Percentiles rank a stretch among this genome's conserved stretches.
phyloP scores from a whole-genome alignment of 2,329 filamentous ascomycete genomes.

The Apiospora sp. region DNA sequence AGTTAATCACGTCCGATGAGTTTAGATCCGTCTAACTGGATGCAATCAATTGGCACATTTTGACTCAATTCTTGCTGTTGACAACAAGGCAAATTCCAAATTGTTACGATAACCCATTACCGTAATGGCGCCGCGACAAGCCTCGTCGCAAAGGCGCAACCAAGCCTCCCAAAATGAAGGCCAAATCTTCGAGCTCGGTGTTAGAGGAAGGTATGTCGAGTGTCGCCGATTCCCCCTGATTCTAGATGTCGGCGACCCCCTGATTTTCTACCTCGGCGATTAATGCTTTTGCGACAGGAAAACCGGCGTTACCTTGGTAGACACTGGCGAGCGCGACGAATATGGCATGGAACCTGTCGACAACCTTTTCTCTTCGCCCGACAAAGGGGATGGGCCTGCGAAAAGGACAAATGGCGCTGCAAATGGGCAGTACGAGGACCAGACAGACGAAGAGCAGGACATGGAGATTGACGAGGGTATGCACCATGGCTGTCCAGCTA shows the following conservation, averaged over 20 bases:
- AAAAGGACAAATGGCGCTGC: constrained; percentile 33
- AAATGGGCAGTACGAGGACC: constrained; percentile 40
- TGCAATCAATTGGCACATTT: neutral
- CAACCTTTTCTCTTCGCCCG: constrained; percentile 87
- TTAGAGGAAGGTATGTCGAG: constrained; percentile 54
- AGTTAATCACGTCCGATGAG: neutral
- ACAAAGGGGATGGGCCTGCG: constrained; percentile 50
- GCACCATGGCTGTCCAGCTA: constrained; percentile 31
- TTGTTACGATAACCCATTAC: neutral
- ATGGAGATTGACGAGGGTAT: constrained; percentile 63
- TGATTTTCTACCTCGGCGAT: neutral
- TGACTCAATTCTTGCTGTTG: no score
- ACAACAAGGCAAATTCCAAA: neutral
- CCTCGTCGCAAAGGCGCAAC: constrained; percentile 46
- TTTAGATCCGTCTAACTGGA: neutral
- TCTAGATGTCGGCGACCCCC: no score
- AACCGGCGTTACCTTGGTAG: constrained; percentile 84
- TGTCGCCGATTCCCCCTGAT: no score
- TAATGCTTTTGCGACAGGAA: constrained; percentile 68
- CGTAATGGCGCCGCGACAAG: constrained; percentile 49
- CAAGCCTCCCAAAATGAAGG: constrained; percentile 53
- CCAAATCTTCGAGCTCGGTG: constrained; percentile 58
- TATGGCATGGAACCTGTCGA: constrained; percentile 91
- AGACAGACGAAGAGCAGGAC: constrained; percentile 51
- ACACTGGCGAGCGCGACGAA: constrained; percentile 84